phyloP scores from a whole-genome alignment of 108 stramenopile species.

The Nitzschia sp. region DNA sequence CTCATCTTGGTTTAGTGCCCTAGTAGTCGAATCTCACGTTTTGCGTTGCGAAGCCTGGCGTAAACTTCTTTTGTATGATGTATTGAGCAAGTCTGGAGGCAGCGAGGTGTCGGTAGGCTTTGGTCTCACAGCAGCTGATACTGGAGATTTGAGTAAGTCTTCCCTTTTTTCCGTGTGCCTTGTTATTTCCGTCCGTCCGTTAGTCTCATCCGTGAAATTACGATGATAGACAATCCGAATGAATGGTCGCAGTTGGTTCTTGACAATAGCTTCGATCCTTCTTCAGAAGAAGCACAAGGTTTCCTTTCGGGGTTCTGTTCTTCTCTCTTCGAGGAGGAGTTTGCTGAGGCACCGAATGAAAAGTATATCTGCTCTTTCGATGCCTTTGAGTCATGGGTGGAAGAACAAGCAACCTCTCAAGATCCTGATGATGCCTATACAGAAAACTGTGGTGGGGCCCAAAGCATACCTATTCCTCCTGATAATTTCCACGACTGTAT shows the following conservation, averaged over 20 bases:
- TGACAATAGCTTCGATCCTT: conserved; percentile 47
- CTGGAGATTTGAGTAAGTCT: conserved; percentile 37
- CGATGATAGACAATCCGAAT: conserved; percentile 41
- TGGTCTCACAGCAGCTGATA: conserved; percentile 45
- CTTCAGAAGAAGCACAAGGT: conserved; percentile 30
- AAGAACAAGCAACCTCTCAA: conserved; percentile 22
- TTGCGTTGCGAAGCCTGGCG: conserved; percentile 24
- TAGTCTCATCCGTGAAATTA: background rate
- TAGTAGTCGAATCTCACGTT: background rate
- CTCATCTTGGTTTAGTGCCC: background rate
- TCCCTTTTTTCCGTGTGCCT: too few species aligned
- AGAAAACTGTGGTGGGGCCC: conserved; percentile 42
- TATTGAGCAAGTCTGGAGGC: conserved; percentile 30
- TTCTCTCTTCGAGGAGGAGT: conserved; percentile 39
- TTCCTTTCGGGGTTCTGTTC: conserved; percentile 45
- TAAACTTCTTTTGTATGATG: conserved; percentile 24
- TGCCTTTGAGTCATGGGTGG: conserved; percentile 44
- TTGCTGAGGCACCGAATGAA: conserved; percentile 5
- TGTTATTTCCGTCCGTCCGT: background rate
- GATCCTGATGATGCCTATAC: conserved; percentile 21
- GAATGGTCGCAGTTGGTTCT: conserved; percentile 44
- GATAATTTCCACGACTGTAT: conserved; percentile 52
- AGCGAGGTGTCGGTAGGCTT: conserved; percentile 31
- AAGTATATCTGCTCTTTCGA: conserved; percentile 47
- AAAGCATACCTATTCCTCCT: conserved; percentile 32